Evolutionary conservation across 2,329 filamentous ascomycete species (phyloP).

Genomic region (Aspergillus felis): DNA sequence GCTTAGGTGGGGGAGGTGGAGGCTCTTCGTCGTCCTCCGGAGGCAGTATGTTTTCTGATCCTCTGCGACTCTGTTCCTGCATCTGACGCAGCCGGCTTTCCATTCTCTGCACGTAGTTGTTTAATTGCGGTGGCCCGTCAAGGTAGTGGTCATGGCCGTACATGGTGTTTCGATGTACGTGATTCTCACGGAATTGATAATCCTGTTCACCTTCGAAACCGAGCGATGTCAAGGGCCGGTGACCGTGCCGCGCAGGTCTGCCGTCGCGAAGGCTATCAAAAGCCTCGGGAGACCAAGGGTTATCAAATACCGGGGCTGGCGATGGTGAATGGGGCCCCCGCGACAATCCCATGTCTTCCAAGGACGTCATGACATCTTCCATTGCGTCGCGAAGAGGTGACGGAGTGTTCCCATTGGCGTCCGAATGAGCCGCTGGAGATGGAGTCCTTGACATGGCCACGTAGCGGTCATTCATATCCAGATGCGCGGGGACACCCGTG

Average conservation of each 20-base stretch:
- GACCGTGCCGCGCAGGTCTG: constrained; percentile 30
- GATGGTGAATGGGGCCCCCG: constrained; percentile 49
- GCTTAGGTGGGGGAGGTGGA: constrained; percentile 62
- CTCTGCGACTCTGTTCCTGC: constrained; percentile 50
- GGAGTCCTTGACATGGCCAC: constrained; percentile 40
- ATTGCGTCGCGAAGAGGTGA: constrained; percentile 91
- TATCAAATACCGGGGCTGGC: constrained; percentile 49
- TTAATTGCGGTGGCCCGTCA: constrained; percentile 66
- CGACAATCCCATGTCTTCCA: constrained; percentile 76
- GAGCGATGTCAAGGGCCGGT: constrained; percentile 68
- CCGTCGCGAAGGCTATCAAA: constrained; percentile 56
- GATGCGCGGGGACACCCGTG: constrained; percentile 28
- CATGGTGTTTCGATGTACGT: constrained; percentile 43
- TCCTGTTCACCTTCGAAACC: constrained; percentile 59
- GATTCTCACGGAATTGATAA: constrained; percentile 56
- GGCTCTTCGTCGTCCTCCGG: constrained; percentile 48
- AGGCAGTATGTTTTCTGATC: constrained; percentile 49
- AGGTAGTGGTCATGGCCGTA: constrained; percentile 35
- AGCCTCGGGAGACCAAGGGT: constrained; percentile 88
- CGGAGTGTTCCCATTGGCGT: constrained; percentile 68
- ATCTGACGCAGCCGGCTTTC: constrained; percentile 73
- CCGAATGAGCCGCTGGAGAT: constrained; percentile 55
- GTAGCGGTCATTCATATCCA: constrained; percentile 41
- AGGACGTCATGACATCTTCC: constrained; percentile 95
- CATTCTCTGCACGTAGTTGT: constrained; percentile 88